phyloP scores from a whole-genome alignment of 1,284 basidiomycete species.

The Coniophora puteana region DNA sequence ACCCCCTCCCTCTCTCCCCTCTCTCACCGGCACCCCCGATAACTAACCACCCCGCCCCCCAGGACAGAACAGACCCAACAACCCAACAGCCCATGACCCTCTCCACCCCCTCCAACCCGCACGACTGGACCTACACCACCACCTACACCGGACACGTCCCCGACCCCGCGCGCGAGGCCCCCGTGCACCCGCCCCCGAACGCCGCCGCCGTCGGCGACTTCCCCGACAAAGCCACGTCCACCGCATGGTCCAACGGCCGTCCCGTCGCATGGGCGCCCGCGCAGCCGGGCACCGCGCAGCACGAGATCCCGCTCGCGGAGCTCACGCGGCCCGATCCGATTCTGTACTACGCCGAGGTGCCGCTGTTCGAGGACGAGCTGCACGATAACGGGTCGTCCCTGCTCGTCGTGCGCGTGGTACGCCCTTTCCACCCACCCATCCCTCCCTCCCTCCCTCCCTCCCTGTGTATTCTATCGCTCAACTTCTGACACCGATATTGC shows the following conservation, averaged over 20 bases:
- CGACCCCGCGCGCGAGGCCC: too few species aligned
- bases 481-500: conserved; percentile 8
- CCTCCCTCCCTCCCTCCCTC: neutral
- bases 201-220: conserved; percentile 13
- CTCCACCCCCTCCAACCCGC: conserved; percentile 79
- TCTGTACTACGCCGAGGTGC: conserved; percentile 90
- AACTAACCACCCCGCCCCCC: too few species aligned
- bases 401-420: conserved; percentile 80
- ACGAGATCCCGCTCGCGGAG: conserved; percentile 77
- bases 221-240: too few species aligned
- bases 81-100: conserved; percentile 66
- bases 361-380: conserved; percentile 90
- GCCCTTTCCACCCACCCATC: conserved; percentile 31
- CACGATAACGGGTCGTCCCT: conserved; percentile 91
- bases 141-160: conserved; percentile 70
- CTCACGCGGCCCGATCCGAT: conserved; percentile 91
- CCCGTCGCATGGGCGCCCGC: conserved; percentile 46
- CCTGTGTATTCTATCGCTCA: neutral
- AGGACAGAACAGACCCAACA: conserved; percentile 61
- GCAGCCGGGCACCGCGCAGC: conserved; percentile 46
- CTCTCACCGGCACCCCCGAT: conserved; percentile 17
- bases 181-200: too few species aligned
- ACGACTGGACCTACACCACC: conserved; percentile 98
- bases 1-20: conserved; percentile 14
- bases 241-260: conserved; percentile 14